These are phyloP conservation scores for Ramaria sp. DNA, from an alignment of 768 basidiomycete genomes.

Conservation along the genomic window DNA sequence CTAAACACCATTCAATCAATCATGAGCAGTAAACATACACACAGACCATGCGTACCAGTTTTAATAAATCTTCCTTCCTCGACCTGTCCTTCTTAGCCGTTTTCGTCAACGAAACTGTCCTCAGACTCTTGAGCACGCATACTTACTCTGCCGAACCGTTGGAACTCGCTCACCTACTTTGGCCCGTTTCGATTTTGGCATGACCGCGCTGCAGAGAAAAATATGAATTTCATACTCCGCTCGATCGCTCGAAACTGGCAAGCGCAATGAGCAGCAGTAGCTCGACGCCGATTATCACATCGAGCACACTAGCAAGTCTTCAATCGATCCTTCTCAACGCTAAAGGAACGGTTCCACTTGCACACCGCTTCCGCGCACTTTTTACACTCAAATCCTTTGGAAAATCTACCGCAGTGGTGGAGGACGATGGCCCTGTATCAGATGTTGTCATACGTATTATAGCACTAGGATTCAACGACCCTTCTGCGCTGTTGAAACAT, in stretches of 20 bases:
- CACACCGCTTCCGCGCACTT: slow-evolving; percentile 80
- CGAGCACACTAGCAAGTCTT: slow-evolving; percentile 53
- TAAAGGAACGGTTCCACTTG: slow-evolving; percentile 61
- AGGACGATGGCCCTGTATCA: slow-evolving; percentile 2
- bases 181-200: slow-evolving; percentile 85
- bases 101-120: slow-evolving; percentile 82
- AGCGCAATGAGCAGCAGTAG: neutral
- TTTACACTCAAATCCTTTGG: slow-evolving; percentile 87
- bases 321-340: slow-evolving; percentile 71
- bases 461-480: slow-evolving; percentile 65
- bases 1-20: slow-evolving; percentile 26
- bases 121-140: slow-evolving; percentile 9
- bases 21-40: neutral
- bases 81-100: slow-evolving; percentile 89
- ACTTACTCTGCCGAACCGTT: neutral
- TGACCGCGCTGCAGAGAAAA: slow-evolving; percentile 22
- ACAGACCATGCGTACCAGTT: slow-evolving; percentile 43
- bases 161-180: slow-evolving; percentile 63
- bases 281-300: slow-evolving; percentile 8
- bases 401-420: slow-evolving; percentile 14
- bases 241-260: neutral
- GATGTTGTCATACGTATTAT: slow-evolving; percentile 8
- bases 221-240: neutral
- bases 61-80: slow-evolving; percentile 77
- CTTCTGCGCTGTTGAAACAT: slow-evolving; percentile 88